Evolutionary conservation across 129 eudicot genomes (phyloP).

Genomic region (Gnaphalium uliginosum): DNA sequence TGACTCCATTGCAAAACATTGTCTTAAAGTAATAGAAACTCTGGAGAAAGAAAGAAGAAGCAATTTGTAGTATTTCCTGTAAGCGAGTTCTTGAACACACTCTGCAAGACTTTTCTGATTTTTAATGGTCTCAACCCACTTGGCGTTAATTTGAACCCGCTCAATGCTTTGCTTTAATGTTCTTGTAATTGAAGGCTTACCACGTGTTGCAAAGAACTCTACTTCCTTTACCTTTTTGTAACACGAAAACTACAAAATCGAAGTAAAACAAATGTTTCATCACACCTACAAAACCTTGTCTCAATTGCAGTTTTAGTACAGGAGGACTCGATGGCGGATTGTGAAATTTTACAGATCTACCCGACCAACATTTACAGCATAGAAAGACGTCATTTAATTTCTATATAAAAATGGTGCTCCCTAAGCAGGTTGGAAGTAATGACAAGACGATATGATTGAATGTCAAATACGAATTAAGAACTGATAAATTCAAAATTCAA

Average conservation of each 20-base stretch:
- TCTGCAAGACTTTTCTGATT: conserved; percentile 64
- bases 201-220: conserved; percentile 66
- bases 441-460: no score
- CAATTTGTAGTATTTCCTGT: conserved; percentile 61
- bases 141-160: conserved; percentile 71
- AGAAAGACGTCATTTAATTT: no score
- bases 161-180: conserved; percentile 95
- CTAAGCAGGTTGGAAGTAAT: no score
- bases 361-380: no score
- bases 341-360: no score
- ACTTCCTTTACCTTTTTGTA: conserved; percentile 78
- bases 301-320: not conserved
- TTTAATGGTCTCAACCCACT: conserved; percentile 72
- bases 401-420: no score
- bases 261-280: not conserved
- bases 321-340: no score
- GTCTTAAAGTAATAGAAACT: conserved; percentile 12
- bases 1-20: not conserved
- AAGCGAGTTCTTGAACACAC: conserved; percentile 75
- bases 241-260: conserved; percentile 61
- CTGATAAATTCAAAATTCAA: no score
- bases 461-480: no score
- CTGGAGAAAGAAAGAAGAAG: not conserved
- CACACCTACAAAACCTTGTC: not conserved
- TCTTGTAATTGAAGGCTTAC: conserved; percentile 74